A percentile compares a stretch with the other conserved stretches of the same genome.
Evolutionary conservation across 2,329 filamentous ascomycete species (phyloP).

Genomic region (Aspergillus sojae): DNA sequence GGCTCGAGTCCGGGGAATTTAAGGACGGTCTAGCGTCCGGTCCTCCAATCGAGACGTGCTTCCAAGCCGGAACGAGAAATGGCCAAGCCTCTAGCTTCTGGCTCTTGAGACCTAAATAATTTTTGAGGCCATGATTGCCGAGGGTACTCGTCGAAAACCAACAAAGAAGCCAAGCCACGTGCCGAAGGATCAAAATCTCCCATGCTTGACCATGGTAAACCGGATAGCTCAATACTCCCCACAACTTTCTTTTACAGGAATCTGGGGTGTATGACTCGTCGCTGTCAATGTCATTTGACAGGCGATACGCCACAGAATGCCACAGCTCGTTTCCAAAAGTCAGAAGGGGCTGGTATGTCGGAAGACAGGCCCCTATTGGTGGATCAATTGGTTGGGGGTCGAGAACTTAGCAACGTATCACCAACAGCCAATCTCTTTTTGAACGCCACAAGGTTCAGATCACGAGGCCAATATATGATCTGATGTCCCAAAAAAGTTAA

Average conservation of each 20-base stretch:
- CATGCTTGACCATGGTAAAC: not conserved
- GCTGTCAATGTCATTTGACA: conserved; percentile 2
- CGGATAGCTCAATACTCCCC: not conserved
- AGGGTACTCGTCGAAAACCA: not conserved
- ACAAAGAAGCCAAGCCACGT: not conserved
- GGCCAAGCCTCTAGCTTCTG: conserved; percentile 17
- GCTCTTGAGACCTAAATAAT: conserved; percentile 4
- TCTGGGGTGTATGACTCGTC: conserved; percentile 5
- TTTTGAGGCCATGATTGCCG: conserved; percentile 9
- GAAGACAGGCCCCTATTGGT: not conserved
- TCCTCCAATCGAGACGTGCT: conserved; percentile 4
- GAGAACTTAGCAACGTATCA: not conserved
- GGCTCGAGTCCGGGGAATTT: conserved; percentile 11
- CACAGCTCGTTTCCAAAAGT: not conserved
- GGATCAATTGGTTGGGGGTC: not conserved
- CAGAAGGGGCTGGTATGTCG: not conserved
- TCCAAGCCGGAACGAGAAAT: conserved; percentile 11
- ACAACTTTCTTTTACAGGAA: not conserved
- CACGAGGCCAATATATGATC: not conserved
- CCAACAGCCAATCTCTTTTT: not conserved
- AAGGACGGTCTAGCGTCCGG: conserved; percentile 9
- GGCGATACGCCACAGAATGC: not conserved
- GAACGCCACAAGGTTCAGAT: not conserved
- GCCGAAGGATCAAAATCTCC: not conserved
- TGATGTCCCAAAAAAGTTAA: not conserved